These are phyloP conservation scores for Colletotrichum caudatum DNA, from an alignment of 2,329 filamentous ascomycete species.

Conservation along the genomic window DNA sequence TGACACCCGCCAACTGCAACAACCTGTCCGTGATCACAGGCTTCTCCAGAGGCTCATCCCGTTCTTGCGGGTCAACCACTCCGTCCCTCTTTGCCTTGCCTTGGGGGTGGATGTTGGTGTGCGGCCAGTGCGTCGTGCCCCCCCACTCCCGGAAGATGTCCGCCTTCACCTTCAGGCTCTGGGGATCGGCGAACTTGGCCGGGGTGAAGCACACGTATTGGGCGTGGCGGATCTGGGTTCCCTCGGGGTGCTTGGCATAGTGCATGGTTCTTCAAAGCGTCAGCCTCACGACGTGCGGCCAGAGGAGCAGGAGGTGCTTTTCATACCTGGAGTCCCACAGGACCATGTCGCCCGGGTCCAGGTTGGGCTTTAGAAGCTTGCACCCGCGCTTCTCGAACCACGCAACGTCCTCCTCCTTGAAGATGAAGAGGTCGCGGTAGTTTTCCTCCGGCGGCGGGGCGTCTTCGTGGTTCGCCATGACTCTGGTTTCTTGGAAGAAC, in stretches of 20 bases:
- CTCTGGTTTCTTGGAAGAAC: conserved; percentile 53
- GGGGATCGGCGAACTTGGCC: conserved; percentile 48
- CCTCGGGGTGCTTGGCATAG: conserved; percentile 48
- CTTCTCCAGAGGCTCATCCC: conserved; percentile 47
- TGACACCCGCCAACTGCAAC: conserved; percentile 47
- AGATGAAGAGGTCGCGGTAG: conserved; percentile 54
- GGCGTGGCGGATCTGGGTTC: conserved; percentile 50
- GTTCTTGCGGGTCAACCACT: conserved; percentile 49
- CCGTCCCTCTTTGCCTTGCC: conserved; percentile 31
- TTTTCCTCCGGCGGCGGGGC: conserved; percentile 28
- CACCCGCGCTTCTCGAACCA: conserved; percentile 44
- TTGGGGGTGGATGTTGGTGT: conserved; percentile 53
- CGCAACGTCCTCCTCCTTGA: conserved; percentile 53
- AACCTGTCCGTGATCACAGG: conserved; percentile 46
- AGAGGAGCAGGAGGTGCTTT: too few relatives aligned
- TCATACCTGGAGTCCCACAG: conserved; percentile 50
- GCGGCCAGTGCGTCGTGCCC: conserved; percentile 50
- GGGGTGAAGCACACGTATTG: conserved; percentile 55
- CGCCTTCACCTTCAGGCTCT: conserved; percentile 43
- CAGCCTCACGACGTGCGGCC: not conserved
- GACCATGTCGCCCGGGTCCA: conserved; percentile 47
- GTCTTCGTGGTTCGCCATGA: conserved; percentile 46
- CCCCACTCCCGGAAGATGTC: conserved; percentile 45
- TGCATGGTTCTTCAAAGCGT: conserved; percentile 33
- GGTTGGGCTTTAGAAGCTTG: conserved; percentile 39